Conservation (phyloP, 139 green algal genomes). For the Diplosphaera chodatii region DNA sequence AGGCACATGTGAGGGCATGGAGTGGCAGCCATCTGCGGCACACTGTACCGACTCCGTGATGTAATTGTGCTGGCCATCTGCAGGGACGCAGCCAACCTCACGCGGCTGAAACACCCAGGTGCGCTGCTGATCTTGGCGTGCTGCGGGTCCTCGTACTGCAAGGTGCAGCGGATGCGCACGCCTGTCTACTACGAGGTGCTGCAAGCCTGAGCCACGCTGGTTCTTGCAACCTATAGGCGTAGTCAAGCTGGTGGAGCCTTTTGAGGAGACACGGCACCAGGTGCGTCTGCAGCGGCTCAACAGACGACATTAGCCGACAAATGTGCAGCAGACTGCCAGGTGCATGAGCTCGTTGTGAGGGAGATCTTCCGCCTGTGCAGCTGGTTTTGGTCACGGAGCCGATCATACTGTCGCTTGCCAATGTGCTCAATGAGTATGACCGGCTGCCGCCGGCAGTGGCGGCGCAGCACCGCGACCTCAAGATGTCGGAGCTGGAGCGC, state of each 20-base stretch:
- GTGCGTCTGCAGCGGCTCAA: not conserved
- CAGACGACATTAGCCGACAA: too few species aligned
- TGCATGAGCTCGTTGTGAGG: too few species aligned
- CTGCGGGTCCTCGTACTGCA: too few species aligned
- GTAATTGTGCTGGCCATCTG: too few species aligned
- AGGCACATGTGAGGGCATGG: not conserved
- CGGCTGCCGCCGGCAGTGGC: conserved; percentile 12
- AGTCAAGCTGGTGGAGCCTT: conserved; percentile 57
- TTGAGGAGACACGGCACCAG: conserved; percentile 74
- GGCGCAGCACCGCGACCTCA: conserved; percentile 5
- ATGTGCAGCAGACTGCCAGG: too few species aligned
- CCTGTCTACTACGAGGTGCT: too few species aligned
- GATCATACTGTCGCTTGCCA: conserved; percentile 52
- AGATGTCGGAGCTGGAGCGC: conserved; percentile 61
- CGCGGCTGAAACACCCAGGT: conserved; percentile 56
- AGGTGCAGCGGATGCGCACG: too few species aligned
- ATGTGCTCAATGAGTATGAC: conserved; percentile 48
- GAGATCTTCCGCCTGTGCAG: too few species aligned
- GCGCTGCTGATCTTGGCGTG: conserved; percentile 4
- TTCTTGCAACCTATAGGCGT: not conserved
- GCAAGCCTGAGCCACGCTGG: too few species aligned
- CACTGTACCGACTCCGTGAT: too few species aligned
- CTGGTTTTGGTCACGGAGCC: conserved; percentile 82
- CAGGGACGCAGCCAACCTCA: conserved; percentile 31
- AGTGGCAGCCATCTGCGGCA: not conserved